Evolutionary conservation across 129 eudicot species (phyloP), one percentile per base, ranked within the genome.

Genomic region (Chrysanthemum makinoi): DNA sequence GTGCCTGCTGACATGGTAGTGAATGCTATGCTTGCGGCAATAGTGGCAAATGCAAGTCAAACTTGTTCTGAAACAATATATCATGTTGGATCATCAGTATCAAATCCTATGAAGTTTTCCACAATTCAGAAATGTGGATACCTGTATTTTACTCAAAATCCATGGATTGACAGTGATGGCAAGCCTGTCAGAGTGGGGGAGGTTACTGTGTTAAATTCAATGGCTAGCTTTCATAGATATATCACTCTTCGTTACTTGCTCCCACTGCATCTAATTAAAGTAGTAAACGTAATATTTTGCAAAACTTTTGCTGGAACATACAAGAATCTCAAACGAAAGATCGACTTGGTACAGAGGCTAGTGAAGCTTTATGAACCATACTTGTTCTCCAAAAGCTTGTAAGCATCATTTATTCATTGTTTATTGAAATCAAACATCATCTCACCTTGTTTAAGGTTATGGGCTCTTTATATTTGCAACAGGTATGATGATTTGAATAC

Each of bases 1-100:
- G 84, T 94, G 20, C 98, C 98, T 11, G 97, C 93, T 10, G 98
- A 94, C 71, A 89, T 94, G 95, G 98, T 94, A 80, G 93, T 82
- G 78, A 94, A 35, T 78, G 84, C 96, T 35, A 92, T 89, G 86
- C 58, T 92, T 0, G 95, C 72, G 12, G 77, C 98, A 5, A 83
- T 87, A 54, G 79, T 49, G 2, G 95, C 95, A 75, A 94, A 92
- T 76, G 86, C 91, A 52, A 30, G 6, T 30, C 35, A 30, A 30
- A 30, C 35, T 30, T 30, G 5, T 30, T 30, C 35, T 30, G 1
- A 80, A 82, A 48, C 59, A 35, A 89, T 92, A 12, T 92, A 92
- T 68, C 96, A 92, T 5, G 81, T 92, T 2, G 98, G 96, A 7
- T 88, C 98, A 4, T 92, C 98, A 1, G 78, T 85, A 10, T 62